Evolutionary conservation across 2,329 filamentous ascomycete genomes (phyloP), one percentile per base, ranked within the genome.

Genomic region (Fusarium oxysporum): DNA sequence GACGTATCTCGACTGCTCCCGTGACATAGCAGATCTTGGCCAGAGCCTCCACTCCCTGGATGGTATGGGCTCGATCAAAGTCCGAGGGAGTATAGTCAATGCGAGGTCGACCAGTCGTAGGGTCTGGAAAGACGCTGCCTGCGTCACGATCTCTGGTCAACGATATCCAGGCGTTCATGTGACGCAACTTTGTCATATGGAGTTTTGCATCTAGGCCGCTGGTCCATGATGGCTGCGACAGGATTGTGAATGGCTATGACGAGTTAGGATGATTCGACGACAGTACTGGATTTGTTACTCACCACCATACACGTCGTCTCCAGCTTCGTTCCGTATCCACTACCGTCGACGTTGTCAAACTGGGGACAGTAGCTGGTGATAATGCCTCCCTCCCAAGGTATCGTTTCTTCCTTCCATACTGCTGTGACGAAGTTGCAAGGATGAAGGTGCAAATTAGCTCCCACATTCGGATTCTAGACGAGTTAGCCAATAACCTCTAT

Each of bases 311-410:
- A 89, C 3, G 89, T 89, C 14, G 91, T 86, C 84, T 98, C 95
- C 33, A 98, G 85, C 81, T 97, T 97, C 54, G 88, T 87, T 43
- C 96, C 96, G 76, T 98, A 94, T 64, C 94, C 94, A 45, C 91
- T 86, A 10, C 89, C 89, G 79, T 97, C 94, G 1, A 95, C 86
- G 75, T 98, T 92, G 72, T 97, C 93, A 75, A 95, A 94, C 60
- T 93, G 90, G 47, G 87, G 89, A 71, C 93, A 92, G 23, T 95
- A 91, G 8, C 90, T 89, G 0, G 95, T 98, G 65, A 98, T 89
- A 75, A 95, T 95, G 4, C 91, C 88, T 21, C 94, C 86, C 80
- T 92, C 90, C 91, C 92, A 93, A 2, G 91, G 90, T n/a, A 86
- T 87, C 25, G 91, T 87, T 40, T 93, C 91, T 66, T 94, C 86